Conservation (phyloP, 1,139 yeast genomes). For the Zygoascus sp. region DNA sequence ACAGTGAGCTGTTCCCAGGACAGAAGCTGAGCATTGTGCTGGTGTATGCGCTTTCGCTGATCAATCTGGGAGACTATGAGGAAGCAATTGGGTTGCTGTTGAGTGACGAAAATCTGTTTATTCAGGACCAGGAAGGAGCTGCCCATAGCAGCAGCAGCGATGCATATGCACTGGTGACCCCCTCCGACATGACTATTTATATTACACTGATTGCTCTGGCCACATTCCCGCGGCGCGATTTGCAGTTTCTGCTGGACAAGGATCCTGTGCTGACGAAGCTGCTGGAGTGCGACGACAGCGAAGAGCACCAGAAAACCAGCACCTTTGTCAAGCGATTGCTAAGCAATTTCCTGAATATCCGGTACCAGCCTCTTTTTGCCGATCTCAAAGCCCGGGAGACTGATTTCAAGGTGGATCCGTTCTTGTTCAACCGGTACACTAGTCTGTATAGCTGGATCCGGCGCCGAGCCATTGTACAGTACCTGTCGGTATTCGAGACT, state of each 20-base stretch:
- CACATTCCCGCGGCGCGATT: conserved; percentile 23
- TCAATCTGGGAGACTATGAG: conserved; percentile 13
- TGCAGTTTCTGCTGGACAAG: conserved; percentile 23
- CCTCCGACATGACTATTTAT: conserved; percentile 22
- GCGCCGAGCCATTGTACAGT: conserved; percentile 24
- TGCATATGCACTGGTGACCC: neutral
- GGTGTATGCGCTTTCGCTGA: conserved; percentile 14
- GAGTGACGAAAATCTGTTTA: neutral
- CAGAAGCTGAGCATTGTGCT: conserved; percentile 1
- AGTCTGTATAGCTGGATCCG: conserved; percentile 17
- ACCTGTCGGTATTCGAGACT: conserved; percentile 22
- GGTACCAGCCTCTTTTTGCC: conserved; percentile 18
- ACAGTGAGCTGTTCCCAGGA: neutral
- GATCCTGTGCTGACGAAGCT: conserved; percentile 68
- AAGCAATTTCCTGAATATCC: conserved; percentile 3
- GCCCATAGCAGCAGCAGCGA: conserved; percentile 7
- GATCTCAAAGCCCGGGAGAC: conserved; percentile 17
- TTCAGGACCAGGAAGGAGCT: neutral
- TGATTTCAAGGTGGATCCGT: conserved; percentile 20
- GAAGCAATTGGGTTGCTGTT: conserved; percentile 12
- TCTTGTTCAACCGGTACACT: conserved; percentile 16
- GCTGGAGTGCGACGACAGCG: conserved; percentile 37
- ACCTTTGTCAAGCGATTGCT: conserved; percentile 14
- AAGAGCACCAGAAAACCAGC: conserved; percentile 13
- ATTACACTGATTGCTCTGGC: conserved; percentile 27